Evolutionary conservation across 352 stramenopile genomes (phyloP), one percentile per base, ranked within the genome.

Genomic region (Pythium pyrilobum): DNA sequence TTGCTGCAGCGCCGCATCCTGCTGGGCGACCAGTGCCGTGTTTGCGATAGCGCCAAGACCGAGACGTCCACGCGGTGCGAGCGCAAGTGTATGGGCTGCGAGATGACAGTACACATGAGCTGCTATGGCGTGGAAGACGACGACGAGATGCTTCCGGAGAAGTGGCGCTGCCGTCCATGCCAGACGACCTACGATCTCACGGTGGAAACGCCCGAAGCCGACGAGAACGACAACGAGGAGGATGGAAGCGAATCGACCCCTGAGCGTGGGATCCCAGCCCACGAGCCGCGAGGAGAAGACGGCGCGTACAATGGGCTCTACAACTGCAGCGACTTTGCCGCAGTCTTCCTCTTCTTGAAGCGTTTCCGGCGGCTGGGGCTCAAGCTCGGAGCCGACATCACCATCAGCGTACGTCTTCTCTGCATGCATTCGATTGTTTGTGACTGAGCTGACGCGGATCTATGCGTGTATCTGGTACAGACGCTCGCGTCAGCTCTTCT

Each of bases 71-170:
- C 59, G 47, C 64, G 79, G 11, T 89, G 79, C 27, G 76, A 87
- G 47, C 48, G 84, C 53, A 77, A 78, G 52, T 89, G 79, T 32
- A 54, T 65, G 18, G 67, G 58, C n/a, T 88, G 73, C 59, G 70
- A 77, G 24, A 81, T 87, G 73, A 87, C 75, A 13, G 71, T 87
- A 36, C 75, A 90, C 65, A 85, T 81, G 71, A 85, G 72, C 36
- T 87, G 77, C 59, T 90, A 88, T 27, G 65, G 50, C 9, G 66
- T 82, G 16, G 71, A 81, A 24, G 66, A 69, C 3, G 59, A 65
- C 1, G 67, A 72, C 5, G 59, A 65, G 1, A 64, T 81, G 9
- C 42, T 56, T 18, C 49, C 55, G 10, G 54, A 62, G 55, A 53
- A 85, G 23, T 90, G 75, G 80, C 47, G 68, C 21, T 88, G 80